A percentile compares a stretch with the other conserved stretches of the same genome.
Conservation (phyloP, 306 rosid genomes). For the Acacia confusa region DNA sequence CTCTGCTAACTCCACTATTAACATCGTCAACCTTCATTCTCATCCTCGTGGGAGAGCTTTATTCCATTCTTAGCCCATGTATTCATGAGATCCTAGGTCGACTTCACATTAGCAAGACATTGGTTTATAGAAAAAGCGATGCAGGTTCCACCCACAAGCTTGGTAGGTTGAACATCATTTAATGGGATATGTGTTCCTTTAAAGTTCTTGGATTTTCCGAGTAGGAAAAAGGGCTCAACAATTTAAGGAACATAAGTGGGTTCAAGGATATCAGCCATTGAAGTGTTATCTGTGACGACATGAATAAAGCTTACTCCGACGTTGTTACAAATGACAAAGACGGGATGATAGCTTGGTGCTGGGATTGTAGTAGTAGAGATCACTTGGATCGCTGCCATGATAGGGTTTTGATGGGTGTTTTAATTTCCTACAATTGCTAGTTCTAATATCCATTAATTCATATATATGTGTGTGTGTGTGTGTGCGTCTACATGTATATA, state of each 20-base stretch:
- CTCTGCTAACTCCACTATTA: too few relatives aligned
- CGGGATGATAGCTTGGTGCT: not conserved
- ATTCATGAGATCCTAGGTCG: not conserved
- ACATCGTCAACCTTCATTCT: too few relatives aligned
- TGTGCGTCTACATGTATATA: too few relatives aligned
- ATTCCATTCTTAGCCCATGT: not conserved
- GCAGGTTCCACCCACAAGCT: not conserved
- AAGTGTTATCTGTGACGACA: not conserved
- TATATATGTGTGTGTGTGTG: too few relatives aligned
- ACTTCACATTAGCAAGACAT: not conserved
- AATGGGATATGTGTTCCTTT: not conserved
- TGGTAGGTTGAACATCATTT: not conserved
- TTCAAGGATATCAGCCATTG: not conserved
- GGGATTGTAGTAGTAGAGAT: not conserved
- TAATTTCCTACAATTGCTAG: not conserved
- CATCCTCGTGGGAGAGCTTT: too few relatives aligned
- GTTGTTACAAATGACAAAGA: not conserved
- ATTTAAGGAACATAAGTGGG: not conserved
- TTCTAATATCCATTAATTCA: too few relatives aligned
- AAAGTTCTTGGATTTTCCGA: not conserved
- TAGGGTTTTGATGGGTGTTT: not conserved
- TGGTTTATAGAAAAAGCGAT: not conserved
- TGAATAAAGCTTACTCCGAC: not conserved
- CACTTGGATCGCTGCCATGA: not conserved
- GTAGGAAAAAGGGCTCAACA: not conserved